A percentile compares a stretch with the other conserved stretches of the same genome.
Evolutionary conservation across 2,329 filamentous ascomycete genomes (phyloP).

Genomic region (Penicillium hordei): DNA sequence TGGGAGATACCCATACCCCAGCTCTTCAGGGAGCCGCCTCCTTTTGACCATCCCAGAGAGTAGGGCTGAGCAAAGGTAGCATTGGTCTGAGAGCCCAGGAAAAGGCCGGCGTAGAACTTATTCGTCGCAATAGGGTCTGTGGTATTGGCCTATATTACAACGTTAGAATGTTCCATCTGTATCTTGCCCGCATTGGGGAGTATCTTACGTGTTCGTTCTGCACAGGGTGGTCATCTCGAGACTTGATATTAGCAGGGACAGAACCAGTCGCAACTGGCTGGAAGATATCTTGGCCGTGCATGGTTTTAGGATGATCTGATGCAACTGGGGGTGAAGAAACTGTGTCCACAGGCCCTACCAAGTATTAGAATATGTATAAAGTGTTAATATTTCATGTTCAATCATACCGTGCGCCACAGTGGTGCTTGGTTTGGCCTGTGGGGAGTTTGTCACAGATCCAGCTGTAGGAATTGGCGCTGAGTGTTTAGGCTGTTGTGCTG

Average conservation of each 20-base stretch:
- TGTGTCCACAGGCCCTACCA: neutral
- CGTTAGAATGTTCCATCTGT: neutral
- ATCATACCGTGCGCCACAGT: neutral
- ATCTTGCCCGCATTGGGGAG: neutral
- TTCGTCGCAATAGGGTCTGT: conserved; percentile 46
- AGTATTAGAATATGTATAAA: neutral
- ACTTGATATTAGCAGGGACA: conserved; percentile 40
- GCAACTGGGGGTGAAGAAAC: neutral
- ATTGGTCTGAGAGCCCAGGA: conserved; percentile 68
- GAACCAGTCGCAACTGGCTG: conserved; percentile 40
- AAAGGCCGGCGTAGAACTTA: conserved; percentile 75
- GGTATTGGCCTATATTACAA: conserved; percentile 26
- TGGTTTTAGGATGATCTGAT: conserved; percentile 14
- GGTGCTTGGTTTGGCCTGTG: neutral
- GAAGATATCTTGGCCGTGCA: conserved; percentile 45
- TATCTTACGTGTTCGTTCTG: conserved; percentile 40
- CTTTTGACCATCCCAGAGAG: conserved; percentile 66
- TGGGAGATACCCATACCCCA: conserved; percentile 80
- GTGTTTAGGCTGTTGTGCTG: neutral
- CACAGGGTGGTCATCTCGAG: conserved; percentile 45
- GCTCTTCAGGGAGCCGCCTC: conserved; percentile 61
- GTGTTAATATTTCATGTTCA: neutral
- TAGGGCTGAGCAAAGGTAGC: conserved; percentile 76
- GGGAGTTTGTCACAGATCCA: neutral
- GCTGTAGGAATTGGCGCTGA: neutral